phyloP scores from a whole-genome alignment of 2,329 filamentous ascomycete species.

The Beauveria sp. region DNA sequence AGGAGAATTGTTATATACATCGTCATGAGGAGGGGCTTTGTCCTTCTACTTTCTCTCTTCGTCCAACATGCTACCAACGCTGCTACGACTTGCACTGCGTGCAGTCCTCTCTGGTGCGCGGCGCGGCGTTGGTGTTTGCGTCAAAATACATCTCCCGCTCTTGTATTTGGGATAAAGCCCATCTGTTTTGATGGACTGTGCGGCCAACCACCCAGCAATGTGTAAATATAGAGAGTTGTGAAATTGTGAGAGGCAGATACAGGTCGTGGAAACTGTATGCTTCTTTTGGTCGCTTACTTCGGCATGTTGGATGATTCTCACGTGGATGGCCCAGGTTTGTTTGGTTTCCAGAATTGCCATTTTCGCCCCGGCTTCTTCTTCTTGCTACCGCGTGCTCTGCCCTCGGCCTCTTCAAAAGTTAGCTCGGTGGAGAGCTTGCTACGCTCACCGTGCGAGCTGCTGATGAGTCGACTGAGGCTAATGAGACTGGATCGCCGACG shows the following conservation, averaged over 20 bases:
- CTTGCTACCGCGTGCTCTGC: constrained; percentile 53
- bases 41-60: background rate
- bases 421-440: constrained; percentile 69
- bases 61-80: background rate
- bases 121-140: background rate
- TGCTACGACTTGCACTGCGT: background rate
- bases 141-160: background rate
- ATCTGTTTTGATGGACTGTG: background rate
- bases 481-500: constrained; percentile 69
- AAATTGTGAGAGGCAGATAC: background rate
- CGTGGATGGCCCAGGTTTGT: constrained; percentile 31
- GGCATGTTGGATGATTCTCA: constrained; percentile 14
- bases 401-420: constrained; percentile 45
- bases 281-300: background rate
- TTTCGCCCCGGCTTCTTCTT: constrained; percentile 64
- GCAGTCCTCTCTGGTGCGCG: background rate
- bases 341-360: constrained; percentile 72
- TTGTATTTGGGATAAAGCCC: background rate
- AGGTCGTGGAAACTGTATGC: background rate
- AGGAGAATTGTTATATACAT: constrained; percentile 6
- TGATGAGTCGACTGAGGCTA: constrained; percentile 69
- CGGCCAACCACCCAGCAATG: background rate
- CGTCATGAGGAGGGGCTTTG: background rate
- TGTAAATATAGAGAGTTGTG: background rate
- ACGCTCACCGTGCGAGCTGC: constrained; percentile 64